Evolutionary conservation across 257 asterid species (phyloP).

Genomic region (Fraxinus quadrangulata): DNA sequence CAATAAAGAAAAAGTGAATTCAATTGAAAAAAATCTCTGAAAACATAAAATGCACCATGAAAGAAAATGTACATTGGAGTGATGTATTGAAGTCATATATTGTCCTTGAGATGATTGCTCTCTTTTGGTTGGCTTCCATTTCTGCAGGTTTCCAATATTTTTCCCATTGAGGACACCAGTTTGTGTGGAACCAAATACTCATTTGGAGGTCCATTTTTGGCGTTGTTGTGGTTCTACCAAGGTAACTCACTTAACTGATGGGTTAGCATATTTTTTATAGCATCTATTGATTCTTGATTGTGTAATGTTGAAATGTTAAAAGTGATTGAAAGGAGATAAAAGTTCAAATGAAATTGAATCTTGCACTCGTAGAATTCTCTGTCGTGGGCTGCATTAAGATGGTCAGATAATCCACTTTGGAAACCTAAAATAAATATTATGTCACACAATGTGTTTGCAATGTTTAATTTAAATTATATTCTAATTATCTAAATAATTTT

Average conservation of each 20-base stretch:
- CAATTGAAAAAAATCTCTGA: not conserved
- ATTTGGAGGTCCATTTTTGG: slow-evolving; percentile 86
- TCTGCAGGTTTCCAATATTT: slow-evolving; percentile 87
- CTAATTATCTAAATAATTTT: too few relatives aligned
- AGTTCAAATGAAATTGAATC: too few relatives aligned
- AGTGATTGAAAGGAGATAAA: too few relatives aligned
- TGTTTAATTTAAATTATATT: too few relatives aligned
- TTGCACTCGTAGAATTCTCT: too few relatives aligned
- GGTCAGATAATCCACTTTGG: not conserved
- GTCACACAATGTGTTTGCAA: too few relatives aligned
- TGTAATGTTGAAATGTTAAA: not conserved
- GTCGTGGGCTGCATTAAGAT: too few relatives aligned
- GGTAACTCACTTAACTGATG: slow-evolving; percentile 41
- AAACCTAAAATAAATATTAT: too few relatives aligned
- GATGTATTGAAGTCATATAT: not conserved
- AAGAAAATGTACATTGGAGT: not conserved
- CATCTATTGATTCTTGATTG: not conserved
- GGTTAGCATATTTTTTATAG: not conserved
- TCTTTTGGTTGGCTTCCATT: slow-evolving; percentile 7
- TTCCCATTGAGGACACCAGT: slow-evolving; percentile 88
- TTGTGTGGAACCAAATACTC: slow-evolving; percentile 54
- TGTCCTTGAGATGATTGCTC: slow-evolving; percentile 18
- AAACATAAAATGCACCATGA: slow-evolving; percentile 1
- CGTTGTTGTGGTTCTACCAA: slow-evolving; percentile 90
- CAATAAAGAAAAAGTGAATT: not conserved